Evolutionary conservation across 2,329 filamentous ascomycete species (phyloP).

Genomic region (Colletotrichum tropicale): DNA sequence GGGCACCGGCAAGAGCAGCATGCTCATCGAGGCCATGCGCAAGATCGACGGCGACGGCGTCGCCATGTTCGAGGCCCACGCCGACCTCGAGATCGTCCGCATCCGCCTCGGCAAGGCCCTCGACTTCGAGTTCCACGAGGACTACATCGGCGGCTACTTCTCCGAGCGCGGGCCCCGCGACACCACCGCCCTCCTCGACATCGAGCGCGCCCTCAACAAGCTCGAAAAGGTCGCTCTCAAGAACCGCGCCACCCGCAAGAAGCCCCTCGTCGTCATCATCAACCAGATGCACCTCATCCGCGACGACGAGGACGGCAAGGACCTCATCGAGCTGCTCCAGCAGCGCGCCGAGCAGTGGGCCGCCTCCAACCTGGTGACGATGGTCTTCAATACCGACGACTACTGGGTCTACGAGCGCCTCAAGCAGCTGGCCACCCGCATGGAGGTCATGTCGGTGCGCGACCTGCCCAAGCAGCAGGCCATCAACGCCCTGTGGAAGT

Average conservation of each 20-base stretch:
- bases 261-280: constrained; percentile 88
- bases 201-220: constrained; percentile 97
- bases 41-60: constrained; percentile 88
- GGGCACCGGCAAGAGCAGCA: constrained; percentile 94
- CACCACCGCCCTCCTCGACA: constrained; percentile 89
- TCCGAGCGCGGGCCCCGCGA: constrained; percentile 92
- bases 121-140: constrained; percentile 96
- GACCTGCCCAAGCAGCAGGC: constrained; percentile 84
- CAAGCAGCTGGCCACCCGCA: constrained; percentile 89
- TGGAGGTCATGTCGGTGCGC: constrained; percentile 88
- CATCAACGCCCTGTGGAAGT: constrained; percentile 76
- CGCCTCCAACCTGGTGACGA: constrained; percentile 85
- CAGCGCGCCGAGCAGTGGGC: constrained; percentile 98
- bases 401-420: constrained; percentile 98
- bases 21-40: constrained; percentile 94
- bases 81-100: constrained; percentile 93
- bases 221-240: constrained; percentile 90
- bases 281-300: constrained; percentile 92
- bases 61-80: constrained; percentile 95
- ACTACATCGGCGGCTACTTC: constrained; percentile 96
- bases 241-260: constrained; percentile 45
- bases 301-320: constrained; percentile 90
- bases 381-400: constrained; percentile 95
- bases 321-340: constrained; percentile 92
- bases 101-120: constrained; percentile 91